Conservation (phyloP, 257 asterid genomes). For the Solanum rostratum region DNA sequence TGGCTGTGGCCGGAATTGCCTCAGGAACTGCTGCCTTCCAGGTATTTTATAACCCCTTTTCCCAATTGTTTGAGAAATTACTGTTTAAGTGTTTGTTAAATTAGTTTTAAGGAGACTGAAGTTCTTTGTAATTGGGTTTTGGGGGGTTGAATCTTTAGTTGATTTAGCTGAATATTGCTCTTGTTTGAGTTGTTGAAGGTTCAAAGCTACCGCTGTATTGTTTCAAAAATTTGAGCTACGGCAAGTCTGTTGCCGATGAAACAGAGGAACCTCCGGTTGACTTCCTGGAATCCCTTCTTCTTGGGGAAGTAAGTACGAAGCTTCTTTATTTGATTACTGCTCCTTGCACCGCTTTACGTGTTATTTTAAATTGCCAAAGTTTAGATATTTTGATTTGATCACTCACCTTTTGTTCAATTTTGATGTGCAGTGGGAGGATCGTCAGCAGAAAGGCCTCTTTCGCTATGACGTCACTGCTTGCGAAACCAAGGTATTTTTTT, state of each 20-base stretch:
- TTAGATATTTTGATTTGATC: neutral
- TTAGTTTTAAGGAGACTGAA: neutral
- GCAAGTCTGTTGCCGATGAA: neutral
- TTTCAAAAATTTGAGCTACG: neutral
- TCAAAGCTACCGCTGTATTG: slow-evolving; percentile 11
- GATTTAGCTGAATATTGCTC: neutral
- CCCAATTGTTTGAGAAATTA: neutral
- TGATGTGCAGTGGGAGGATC: slow-evolving; percentile 84
- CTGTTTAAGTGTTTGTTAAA: neutral
- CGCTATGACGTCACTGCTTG: slow-evolving; percentile 98
- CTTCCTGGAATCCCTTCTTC: slow-evolving; percentile 11
- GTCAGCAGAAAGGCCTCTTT: slow-evolving; percentile 87
- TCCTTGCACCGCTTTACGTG: neutral
- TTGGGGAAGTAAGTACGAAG: slow-evolving; percentile 4
- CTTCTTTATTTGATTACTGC: neutral
- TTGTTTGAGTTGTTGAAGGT: neutral
- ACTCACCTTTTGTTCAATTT: neutral
- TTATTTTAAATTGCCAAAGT: neutral
- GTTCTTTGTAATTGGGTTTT: neutral
- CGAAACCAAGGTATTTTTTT: slow-evolving; percentile 62
- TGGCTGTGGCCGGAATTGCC: slow-evolving; percentile 16
- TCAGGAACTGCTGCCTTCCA: slow-evolving; percentile 12
- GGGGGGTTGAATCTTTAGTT: neutral
- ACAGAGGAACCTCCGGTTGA: slow-evolving; percentile 1
- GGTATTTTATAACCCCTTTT: neutral